phyloP scores from a whole-genome alignment of 805 yeast species.

The Wickerhamomyces alni region DNA sequence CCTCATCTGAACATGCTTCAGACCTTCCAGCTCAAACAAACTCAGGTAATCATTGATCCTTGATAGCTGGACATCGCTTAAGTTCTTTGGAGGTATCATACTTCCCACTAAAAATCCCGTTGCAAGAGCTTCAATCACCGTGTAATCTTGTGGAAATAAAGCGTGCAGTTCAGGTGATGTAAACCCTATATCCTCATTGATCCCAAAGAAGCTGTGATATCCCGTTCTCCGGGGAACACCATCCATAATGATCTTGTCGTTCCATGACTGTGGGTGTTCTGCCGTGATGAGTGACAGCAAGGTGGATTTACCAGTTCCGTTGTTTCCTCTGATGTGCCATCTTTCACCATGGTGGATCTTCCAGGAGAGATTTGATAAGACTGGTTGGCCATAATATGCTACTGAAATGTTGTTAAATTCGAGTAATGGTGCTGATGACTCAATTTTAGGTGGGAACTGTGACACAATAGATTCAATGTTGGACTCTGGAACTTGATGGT shows the following conservation, averaged over 20 bases:
- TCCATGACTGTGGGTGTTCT: conserved; percentile 98
- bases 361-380: conserved; percentile 62
- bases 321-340: conserved; percentile 87
- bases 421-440: conserved; percentile 25
- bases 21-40: conserved; percentile 36
- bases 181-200: conserved; percentile 75
- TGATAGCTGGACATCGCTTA: conserved; percentile 31
- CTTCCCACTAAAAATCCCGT: conserved; percentile 77
- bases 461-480: neutral
- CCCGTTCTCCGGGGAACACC: conserved; percentile 74
- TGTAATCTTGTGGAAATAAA: conserved; percentile 57
- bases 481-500: neutral
- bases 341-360: conserved; percentile 61
- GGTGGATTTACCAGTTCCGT: conserved; percentile 94
- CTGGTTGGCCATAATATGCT: conserved; percentile 53
- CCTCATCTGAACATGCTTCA: conserved; percentile 37
- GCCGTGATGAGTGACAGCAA: conserved; percentile 78
- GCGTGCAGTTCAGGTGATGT: conserved; percentile 92
- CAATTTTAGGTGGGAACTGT: conserved; percentile 4
- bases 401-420: conserved; percentile 61
- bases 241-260: conserved; percentile 52
- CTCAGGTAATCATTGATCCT: conserved; percentile 40
- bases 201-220: conserved; percentile 64
- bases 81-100: conserved; percentile 40
- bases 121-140: conserved; percentile 51